phyloP scores from a whole-genome alignment of 306 rosid genomes.

The Ammopiptanthus mongolicus region DNA sequence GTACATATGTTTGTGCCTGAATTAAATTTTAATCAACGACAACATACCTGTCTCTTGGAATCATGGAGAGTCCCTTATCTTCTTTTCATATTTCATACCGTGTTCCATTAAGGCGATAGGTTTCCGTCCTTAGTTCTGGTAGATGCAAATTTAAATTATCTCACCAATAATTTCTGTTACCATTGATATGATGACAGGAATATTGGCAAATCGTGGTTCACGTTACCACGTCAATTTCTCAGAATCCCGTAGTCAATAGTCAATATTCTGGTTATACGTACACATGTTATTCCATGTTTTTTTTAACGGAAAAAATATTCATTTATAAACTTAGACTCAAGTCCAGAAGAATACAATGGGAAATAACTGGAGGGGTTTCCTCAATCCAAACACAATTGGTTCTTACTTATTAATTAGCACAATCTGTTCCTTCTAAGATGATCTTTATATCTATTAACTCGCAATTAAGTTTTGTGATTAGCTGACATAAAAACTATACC shows the following conservation, averaged over 20 bases:
- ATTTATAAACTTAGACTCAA: too few species aligned
- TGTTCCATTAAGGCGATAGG: constrained; percentile 17
- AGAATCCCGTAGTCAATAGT: neutral
- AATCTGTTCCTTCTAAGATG: neutral
- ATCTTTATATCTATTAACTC: neutral
- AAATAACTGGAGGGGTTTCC: too few species aligned
- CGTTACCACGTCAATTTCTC: constrained; percentile 3
- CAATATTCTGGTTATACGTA: neutral
- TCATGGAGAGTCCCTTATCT: neutral
- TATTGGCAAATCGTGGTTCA: neutral
- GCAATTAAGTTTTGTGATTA: neutral
- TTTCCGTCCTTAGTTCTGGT: neutral
- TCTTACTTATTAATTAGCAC: neutral
- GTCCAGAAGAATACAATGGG: too few species aligned
- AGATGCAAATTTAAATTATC: constrained; percentile 9
- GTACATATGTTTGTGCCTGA: neutral
- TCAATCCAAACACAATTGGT: too few species aligned
- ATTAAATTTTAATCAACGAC: constrained; percentile 14
- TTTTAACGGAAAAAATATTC: too few species aligned
- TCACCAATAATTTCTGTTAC: neutral
- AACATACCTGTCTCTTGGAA: neutral
- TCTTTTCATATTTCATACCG: neutral
- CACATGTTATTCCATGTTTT: neutral
- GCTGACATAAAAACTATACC: neutral
- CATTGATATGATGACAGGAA: neutral